Base-by-base conservation (phyloP, 805 yeast genomes). In the Cyberlindnera nakhonratchasimensis region DNA sequence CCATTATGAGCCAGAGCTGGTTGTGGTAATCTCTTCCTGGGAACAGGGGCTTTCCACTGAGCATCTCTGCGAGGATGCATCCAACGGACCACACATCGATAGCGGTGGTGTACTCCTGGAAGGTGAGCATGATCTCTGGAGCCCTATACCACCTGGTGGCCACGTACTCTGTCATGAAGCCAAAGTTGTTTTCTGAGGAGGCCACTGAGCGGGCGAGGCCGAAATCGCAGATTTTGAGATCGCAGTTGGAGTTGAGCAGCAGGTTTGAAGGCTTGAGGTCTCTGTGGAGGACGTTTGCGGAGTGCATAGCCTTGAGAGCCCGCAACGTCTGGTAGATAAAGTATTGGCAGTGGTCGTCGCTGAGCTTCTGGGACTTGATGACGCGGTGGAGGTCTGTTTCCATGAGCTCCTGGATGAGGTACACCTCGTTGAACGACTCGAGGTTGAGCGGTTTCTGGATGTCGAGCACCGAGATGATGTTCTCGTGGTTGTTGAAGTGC, bases 101-200 rank as follows among this genome's bases (percentile, higher is more conserved):
- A 1, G 89, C 86, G 8, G 82, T 78, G 2, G 90, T 75, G 51
- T 85, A 85, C 53, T 80, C 81, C 30, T 85, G 80, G 46, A 76
- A 72, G 1, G 86, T 77, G 21, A 85, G 63, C 91, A 85, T 85
- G 43, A 85, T 82, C 59, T 85, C 93, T 0, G 91, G 91, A 0
- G 91, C 91, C 40, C 93, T 66, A 58, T 85, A 85, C 91, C 91
- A 85, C 53, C 93, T 67, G 8, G 93, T 85, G 3, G 91, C 91
- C 4, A 85, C 93, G 51, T 85, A 85, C 57, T 85, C 91, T 0
- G 91, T 85, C 67, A 84, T 67, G 49, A 74, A 74, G 0, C 82
- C 75, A 28, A 73, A 67, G 45, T 70, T 57, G 34, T 70, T 68
- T 48, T 72, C 75, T 41, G 69, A 58, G 29, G 79, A 71, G 19